Percentiles rank a stretch among this genome's conserved stretches.
Conservation (phyloP, 768 basidiomycete genomes). For the Tubosaeta brunneosetosa region DNA sequence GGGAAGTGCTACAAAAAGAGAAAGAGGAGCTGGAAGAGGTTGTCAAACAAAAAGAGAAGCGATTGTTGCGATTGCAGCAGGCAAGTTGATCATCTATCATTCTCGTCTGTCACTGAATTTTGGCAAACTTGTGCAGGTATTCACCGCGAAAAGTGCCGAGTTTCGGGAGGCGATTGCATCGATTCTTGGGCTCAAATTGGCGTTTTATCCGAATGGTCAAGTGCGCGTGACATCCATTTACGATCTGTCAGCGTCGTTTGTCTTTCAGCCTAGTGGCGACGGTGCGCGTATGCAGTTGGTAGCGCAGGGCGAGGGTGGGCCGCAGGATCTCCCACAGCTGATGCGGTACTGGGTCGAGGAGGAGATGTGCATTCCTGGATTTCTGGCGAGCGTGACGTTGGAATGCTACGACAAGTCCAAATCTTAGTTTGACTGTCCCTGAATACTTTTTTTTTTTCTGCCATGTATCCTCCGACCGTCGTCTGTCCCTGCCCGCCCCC, state of each 20-base stretch:
- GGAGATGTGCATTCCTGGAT: slow-evolving; percentile 83
- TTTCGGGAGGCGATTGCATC: slow-evolving; percentile 89
- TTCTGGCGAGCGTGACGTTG: slow-evolving; percentile 82
- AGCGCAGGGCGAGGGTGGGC: slow-evolving; percentile 69
- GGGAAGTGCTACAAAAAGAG: slow-evolving; percentile 65
- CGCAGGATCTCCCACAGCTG: slow-evolving; percentile 66
- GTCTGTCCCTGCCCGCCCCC: neutral
- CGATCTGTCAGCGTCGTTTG: slow-evolving; percentile 82
- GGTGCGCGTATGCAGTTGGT: slow-evolving; percentile 65
- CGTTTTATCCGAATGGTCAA: slow-evolving; percentile 87
- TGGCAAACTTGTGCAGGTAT: slow-evolving; percentile 49
- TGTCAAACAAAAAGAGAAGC: slow-evolving; percentile 76
- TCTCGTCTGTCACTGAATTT: neutral
- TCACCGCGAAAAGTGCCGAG: slow-evolving; percentile 78
- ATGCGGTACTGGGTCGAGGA: slow-evolving; percentile 85
- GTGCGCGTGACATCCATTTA: slow-evolving; percentile 89
- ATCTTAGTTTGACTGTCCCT: slow-evolving; percentile 1
- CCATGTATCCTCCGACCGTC: no score
- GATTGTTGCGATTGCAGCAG: slow-evolving; percentile 75
- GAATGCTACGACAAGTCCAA: slow-evolving; percentile 83
- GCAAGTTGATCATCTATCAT: slow-evolving; percentile 33
- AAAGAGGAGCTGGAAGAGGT: slow-evolving; percentile 61
- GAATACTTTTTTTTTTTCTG: neutral
- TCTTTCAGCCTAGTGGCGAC: slow-evolving; percentile 63
- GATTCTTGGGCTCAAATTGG: slow-evolving; percentile 86